phyloP scores from a whole-genome alignment of 495 filamentous ascomycete species.

The Penicillium macrosclerotiorum region DNA sequence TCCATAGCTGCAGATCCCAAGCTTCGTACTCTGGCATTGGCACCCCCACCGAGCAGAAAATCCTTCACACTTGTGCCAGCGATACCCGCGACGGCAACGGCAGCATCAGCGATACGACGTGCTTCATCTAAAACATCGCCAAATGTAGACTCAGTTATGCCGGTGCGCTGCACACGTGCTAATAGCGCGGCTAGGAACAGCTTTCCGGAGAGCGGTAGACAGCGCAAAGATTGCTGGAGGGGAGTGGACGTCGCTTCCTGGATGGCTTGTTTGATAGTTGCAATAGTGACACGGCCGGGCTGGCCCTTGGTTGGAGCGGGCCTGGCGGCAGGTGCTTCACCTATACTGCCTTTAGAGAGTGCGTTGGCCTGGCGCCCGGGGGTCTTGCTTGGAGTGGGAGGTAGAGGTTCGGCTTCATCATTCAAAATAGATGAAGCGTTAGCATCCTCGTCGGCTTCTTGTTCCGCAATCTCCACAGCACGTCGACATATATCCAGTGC shows the following conservation, averaged over 20 bases:
- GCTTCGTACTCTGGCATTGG: constrained; percentile 57
- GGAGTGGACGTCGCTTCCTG: constrained; percentile 91
- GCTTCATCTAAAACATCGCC: constrained; percentile 93
- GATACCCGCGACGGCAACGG: constrained; percentile 45
- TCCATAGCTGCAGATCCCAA: constrained; percentile 73
- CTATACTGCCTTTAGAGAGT: constrained; percentile 11
- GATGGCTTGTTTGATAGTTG: constrained; percentile 90
- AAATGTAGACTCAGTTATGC: constrained; percentile 80
- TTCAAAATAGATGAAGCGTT: constrained; percentile 15
- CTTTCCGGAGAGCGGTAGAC: constrained; percentile 77
- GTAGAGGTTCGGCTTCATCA: constrained; percentile 36
- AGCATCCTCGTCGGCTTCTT: constrained; percentile 49
- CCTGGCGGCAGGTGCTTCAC: constrained; percentile 12
- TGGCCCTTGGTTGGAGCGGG: constrained; percentile 25
- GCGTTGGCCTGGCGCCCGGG: constrained; percentile 33
- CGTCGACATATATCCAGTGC: constrained; percentile 94
- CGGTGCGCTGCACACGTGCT: constrained; percentile 74
- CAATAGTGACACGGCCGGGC: constrained; percentile 75
- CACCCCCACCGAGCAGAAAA: constrained; percentile 41
- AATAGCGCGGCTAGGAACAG: constrained; percentile 81
- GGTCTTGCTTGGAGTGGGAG: constrained; percentile 48
- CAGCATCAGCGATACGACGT: constrained; percentile 63
- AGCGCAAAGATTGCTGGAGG: constrained; percentile 80
- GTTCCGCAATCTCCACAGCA: constrained; percentile 93
- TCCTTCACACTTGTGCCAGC: constrained; percentile 41